Evolutionary conservation across 1,284 basidiomycete species (phyloP).

Genomic region (Termitomyces sp.): DNA sequence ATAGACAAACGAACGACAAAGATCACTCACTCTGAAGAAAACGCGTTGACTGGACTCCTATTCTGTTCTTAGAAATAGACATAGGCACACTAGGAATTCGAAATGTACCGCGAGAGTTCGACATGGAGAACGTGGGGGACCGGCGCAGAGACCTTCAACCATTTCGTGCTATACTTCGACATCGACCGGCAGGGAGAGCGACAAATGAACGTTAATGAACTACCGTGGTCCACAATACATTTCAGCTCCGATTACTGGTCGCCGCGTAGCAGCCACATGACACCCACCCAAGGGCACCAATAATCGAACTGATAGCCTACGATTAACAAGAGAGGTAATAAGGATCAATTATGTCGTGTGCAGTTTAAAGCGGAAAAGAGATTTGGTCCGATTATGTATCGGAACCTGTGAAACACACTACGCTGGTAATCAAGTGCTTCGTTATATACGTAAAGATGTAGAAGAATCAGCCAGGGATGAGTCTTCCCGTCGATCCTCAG

Average conservation of each 20-base stretch:
- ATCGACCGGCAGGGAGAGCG: too few relatives aligned
- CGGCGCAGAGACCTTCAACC: constrained; percentile 51
- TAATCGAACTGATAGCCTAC: not conserved
- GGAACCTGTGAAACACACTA: not conserved
- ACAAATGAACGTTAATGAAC: too few relatives aligned
- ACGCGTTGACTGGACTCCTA: constrained; percentile 76
- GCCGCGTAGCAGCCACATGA: too few relatives aligned
- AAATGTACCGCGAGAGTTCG: constrained; percentile 47
- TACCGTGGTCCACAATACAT: not conserved
- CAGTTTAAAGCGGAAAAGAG: not conserved
- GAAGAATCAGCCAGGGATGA: not conserved
- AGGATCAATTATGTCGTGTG: not conserved
- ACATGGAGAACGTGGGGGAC: constrained; percentile 48
- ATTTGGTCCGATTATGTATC: not conserved
- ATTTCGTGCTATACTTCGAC: constrained; percentile 28
- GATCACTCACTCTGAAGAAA: constrained; percentile 46
- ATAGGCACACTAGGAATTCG: too few relatives aligned
- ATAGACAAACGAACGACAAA: not conserved
- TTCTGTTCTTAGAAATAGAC: not conserved
- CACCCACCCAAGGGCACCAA: too few relatives aligned
- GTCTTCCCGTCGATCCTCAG: not conserved
- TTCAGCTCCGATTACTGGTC: not conserved
- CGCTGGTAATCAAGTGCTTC: too few relatives aligned
- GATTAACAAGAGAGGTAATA: not conserved
- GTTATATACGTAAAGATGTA: not conserved